phyloP scores from a whole-genome alignment of 164 flowering plant genomes.

The Aristolochia contorta region DNA sequence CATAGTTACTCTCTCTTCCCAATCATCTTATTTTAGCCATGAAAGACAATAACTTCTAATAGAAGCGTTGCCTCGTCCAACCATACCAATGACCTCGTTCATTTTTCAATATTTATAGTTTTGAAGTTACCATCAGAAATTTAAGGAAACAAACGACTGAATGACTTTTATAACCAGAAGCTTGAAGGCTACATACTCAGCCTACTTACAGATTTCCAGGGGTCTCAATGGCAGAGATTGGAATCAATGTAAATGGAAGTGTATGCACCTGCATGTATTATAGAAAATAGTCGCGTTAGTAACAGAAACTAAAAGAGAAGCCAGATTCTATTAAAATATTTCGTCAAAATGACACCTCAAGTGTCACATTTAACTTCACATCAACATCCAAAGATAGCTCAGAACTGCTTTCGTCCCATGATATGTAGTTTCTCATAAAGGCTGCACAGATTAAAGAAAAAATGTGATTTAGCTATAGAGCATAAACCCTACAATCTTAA shows the following conservation, averaged over 20 bases:
- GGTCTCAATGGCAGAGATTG: constrained; percentile 55
- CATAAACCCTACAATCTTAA: neutral
- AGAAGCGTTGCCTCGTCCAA: too few species aligned
- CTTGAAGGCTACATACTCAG: neutral
- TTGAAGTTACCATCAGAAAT: neutral
- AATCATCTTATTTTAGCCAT: too few species aligned
- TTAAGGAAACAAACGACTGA: neutral
- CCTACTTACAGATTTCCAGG: constrained; percentile 72
- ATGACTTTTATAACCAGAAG: neutral
- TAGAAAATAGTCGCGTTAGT: neutral
- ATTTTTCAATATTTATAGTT: neutral
- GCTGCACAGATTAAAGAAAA: constrained; percentile 29
- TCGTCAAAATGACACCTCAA: constrained; percentile 38
- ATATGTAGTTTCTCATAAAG: constrained; percentile 53
- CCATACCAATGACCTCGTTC: neutral
- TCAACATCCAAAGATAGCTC: constrained; percentile 57
- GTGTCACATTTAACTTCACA: constrained; percentile 44
- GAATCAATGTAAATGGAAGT: constrained; percentile 49
- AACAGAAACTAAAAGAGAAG: neutral
- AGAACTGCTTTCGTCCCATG: constrained; percentile 39
- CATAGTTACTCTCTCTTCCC: too few species aligned
- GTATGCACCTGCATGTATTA: constrained; percentile 44
- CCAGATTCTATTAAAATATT: neutral
- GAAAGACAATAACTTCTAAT: too few species aligned
- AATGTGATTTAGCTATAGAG: neutral